Conservation (phyloP, 495 filamentous ascomycete genomes). For the Talaromyces wortmannii region DNA sequence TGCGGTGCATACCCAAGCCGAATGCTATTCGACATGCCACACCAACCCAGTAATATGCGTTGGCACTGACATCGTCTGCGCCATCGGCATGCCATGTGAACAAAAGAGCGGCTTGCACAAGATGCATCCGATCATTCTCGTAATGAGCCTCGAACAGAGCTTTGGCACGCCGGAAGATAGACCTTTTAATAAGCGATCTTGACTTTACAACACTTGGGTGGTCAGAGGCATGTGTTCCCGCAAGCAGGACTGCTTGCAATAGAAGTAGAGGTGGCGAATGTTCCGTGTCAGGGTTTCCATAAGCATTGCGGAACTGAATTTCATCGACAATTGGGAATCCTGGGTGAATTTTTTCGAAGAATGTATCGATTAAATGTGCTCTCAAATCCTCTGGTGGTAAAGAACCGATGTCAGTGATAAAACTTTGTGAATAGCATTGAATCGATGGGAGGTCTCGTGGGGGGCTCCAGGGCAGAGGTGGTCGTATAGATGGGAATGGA, state of each 20-base stretch:
- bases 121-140: neutral
- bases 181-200: neutral
- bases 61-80: neutral
- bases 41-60: neutral
- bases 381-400: no score
- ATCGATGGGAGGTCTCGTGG: no score
- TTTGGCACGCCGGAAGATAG: neutral
- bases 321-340: no score
- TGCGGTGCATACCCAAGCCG: neutral
- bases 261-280: slow-evolving; percentile 20
- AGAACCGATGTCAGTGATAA: no score
- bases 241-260: neutral
- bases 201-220: neutral
- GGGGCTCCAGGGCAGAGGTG: no score
- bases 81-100: neutral
- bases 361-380: no score
- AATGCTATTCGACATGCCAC: neutral
- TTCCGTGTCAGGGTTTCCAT: no score
- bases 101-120: neutral
- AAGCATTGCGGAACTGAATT: no score
- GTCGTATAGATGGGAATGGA: no score
- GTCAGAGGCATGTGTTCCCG: neutral
- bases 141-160: neutral
- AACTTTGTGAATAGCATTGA: no score
- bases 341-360: no score